phyloP scores from a whole-genome alignment of 495 filamentous ascomycete species.

The Penicillium silybi region DNA sequence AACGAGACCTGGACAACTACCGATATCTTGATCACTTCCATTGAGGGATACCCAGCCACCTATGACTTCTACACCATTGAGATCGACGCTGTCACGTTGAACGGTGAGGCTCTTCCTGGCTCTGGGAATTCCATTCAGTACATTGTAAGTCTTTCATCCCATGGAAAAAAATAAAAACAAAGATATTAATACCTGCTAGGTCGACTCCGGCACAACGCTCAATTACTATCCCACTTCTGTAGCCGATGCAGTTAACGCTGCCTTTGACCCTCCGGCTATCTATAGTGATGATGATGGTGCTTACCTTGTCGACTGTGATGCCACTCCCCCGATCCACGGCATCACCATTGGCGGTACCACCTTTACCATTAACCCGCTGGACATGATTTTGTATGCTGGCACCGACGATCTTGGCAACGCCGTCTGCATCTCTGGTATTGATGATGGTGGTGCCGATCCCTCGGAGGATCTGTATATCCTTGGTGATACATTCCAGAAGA shows the following conservation, averaged over 20 bases:
- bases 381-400: slow-evolving; percentile 48
- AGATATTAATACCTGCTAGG: slow-evolving; percentile 6
- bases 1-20: slow-evolving; percentile 32
- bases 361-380: slow-evolving; percentile 51
- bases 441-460: slow-evolving; percentile 33
- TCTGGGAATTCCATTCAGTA: slow-evolving; percentile 16
- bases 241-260: slow-evolving; percentile 45
- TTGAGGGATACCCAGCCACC: slow-evolving; percentile 7
- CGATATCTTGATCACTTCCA: slow-evolving; percentile 30
- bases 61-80: slow-evolving; percentile 44
- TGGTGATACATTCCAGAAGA: slow-evolving; percentile 62
- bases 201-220: slow-evolving; percentile 43
- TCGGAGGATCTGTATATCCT: slow-evolving; percentile 40
- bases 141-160: slow-evolving; percentile 23
- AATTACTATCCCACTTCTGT: slow-evolving; percentile 38
- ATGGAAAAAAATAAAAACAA: neutral
- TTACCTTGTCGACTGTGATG: slow-evolving; percentile 54
- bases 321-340: slow-evolving; percentile 49
- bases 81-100: slow-evolving; percentile 34
- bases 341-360: slow-evolving; percentile 45
- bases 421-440: slow-evolving; percentile 47
- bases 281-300: slow-evolving; percentile 41
- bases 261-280: slow-evolving; percentile 52
- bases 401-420: slow-evolving; percentile 27
- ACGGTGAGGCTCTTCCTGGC: slow-evolving; percentile 16